Conservation (phyloP, 2,329 filamentous ascomycete genomes). For the Huntiella abstrusa region DNA sequence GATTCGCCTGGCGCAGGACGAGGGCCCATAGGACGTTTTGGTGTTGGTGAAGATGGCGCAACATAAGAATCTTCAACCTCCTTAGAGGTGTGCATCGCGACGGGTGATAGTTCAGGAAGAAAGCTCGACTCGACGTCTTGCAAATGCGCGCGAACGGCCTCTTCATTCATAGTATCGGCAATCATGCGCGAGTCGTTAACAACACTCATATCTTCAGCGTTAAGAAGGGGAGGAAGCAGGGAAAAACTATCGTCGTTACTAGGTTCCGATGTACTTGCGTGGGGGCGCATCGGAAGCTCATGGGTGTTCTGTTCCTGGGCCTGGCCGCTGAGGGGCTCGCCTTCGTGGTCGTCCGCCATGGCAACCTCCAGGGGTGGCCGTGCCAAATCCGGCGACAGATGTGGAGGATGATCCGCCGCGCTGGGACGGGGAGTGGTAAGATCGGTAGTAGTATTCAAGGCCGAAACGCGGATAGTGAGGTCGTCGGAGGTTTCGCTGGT, state of each 20-base stretch:
- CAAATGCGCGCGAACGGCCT: constrained; percentile 35
- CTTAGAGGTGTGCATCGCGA: constrained; percentile 25
- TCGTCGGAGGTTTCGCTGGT: too few species aligned
- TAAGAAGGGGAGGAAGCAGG: constrained; percentile 5
- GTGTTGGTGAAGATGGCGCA: constrained; percentile 11
- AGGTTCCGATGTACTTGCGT: not conserved
- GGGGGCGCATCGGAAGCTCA: constrained; percentile 1
- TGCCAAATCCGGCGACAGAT: not conserved
- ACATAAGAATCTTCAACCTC: constrained; percentile 42
- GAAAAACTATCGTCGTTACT: constrained; percentile 5
- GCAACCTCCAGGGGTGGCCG: not conserved
- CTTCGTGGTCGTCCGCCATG: constrained; percentile 6
- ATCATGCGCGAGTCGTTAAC: constrained; percentile 15
- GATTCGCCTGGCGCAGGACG: constrained; percentile 1
- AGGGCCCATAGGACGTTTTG: constrained; percentile 3
- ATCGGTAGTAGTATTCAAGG: too few species aligned
- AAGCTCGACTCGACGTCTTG: constrained; percentile 50
- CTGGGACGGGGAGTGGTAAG: not conserved
- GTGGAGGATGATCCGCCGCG: not conserved
- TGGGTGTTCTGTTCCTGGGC: constrained; percentile 1
- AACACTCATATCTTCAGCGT: constrained; percentile 12
- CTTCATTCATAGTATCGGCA: constrained; percentile 33
- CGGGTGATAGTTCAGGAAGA: constrained; percentile 36
- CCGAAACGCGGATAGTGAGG: too few species aligned
- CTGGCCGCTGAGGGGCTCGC: not conserved